Conservation (phyloP, 2,329 filamentous ascomycete genomes). For the Nigrograna mackinnonii region DNA sequence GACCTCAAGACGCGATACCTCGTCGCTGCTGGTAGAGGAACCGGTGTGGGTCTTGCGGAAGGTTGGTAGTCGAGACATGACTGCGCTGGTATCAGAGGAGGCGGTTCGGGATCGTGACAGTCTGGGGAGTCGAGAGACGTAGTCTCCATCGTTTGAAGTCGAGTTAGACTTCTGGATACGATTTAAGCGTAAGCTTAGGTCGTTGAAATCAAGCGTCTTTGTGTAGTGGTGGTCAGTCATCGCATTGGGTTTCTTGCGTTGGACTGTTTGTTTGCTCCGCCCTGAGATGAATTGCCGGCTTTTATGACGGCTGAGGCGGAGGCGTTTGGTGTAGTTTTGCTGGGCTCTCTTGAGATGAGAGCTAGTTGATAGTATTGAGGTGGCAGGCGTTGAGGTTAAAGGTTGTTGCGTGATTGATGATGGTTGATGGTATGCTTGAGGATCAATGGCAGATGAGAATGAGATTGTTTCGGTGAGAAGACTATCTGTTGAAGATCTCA, state of each 20-base stretch:
- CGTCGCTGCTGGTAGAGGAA: conserved; percentile 21
- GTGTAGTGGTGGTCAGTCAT: conserved; percentile 31
- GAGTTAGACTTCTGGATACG: conserved; percentile 8
- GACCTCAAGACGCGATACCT: conserved; percentile 16
- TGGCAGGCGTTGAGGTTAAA: conserved; percentile 3
- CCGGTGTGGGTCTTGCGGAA: conserved; percentile 32
- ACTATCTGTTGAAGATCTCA: conserved; percentile 1
- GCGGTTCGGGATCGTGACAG: conserved; percentile 26
- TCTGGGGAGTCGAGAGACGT: conserved; percentile 18
- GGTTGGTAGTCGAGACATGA: conserved; percentile 10
- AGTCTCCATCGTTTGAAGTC: conserved; percentile 5
- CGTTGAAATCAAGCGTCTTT: conserved; percentile 19
- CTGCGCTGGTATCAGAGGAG: conserved; percentile 26
- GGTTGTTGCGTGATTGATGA: neutral
- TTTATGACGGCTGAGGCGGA: conserved; percentile 2
- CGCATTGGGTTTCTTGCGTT: conserved; percentile 14
- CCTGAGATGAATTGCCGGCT: conserved; percentile 11
- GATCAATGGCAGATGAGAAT: conserved; percentile 4
- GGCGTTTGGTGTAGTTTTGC: conserved; percentile 1
- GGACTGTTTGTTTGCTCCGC: conserved; percentile 12
- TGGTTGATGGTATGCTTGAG: neutral
- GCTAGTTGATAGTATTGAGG: conserved; percentile 3
- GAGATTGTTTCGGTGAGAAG: conserved; percentile 1
- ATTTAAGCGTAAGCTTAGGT: conserved; percentile 2
- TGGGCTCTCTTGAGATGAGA: conserved; percentile 3